Percentiles rank a stretch among this genome's conserved stretches.
phyloP scores from a whole-genome alignment of 1,139 yeast species.

The Yamadazyma dendronema region DNA sequence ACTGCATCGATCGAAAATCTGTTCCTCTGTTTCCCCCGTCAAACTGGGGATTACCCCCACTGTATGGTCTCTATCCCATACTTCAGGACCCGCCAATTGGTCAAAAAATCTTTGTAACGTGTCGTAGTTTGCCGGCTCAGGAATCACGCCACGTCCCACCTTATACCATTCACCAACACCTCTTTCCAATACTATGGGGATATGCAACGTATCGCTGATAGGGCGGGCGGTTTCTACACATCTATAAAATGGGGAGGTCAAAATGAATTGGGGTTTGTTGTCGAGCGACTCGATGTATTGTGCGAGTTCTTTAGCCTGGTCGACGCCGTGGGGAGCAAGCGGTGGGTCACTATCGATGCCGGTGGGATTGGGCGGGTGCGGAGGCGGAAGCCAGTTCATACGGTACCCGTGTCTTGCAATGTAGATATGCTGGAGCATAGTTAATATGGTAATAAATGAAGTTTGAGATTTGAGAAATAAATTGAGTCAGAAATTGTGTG shows the following conservation, averaged over 20 bases:
- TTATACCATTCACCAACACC: slow-evolving; percentile 77
- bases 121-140: slow-evolving; percentile 57
- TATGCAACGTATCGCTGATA: slow-evolving; percentile 51
- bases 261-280: slow-evolving; percentile 59
- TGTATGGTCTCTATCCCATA: slow-evolving; percentile 46
- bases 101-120: slow-evolving; percentile 49
- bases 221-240: slow-evolving; percentile 83
- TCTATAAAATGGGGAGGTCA: slow-evolving; percentile 84
- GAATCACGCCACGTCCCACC: slow-evolving; percentile 51
- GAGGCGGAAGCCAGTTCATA: slow-evolving; percentile 78
- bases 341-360: slow-evolving; percentile 83
- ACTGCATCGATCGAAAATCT: slow-evolving; percentile 55
- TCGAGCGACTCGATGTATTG: slow-evolving; percentile 41
- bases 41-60: slow-evolving; percentile 50
- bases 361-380: slow-evolving; percentile 74
- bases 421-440: slow-evolving; percentile 47
- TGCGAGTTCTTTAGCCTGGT: slow-evolving; percentile 76
- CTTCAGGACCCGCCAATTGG: slow-evolving; percentile 36
- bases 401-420: slow-evolving; percentile 75
- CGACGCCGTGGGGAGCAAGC: slow-evolving; percentile 74
- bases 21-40: slow-evolving; percentile 64
- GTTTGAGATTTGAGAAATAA: too few relatives aligned
- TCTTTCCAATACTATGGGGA: slow-evolving; percentile 62
- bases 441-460: too few relatives aligned
- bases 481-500: too few relatives aligned